phyloP scores from a whole-genome alignment of 192 early-diverging fungal species.

The Linderina pennispora region DNA sequence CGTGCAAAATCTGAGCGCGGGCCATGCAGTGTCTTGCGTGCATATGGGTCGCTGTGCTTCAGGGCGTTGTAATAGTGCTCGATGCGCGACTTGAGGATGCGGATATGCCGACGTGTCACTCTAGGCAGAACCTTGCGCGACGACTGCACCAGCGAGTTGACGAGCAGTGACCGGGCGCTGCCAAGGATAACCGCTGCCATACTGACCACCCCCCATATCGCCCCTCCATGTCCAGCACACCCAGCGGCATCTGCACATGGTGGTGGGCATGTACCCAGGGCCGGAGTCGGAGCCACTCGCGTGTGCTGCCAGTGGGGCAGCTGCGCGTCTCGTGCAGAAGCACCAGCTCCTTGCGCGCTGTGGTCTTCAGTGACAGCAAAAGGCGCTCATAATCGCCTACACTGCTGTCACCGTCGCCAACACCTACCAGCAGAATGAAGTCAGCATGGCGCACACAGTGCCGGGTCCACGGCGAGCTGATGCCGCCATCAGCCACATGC shows the following conservation, averaged over 20 bases:
- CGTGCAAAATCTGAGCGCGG: slow-evolving; percentile 61
- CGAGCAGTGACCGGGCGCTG: slow-evolving; percentile 12
- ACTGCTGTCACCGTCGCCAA: slow-evolving; percentile 81
- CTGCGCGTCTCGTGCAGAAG: slow-evolving; percentile 75
- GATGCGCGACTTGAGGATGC: slow-evolving; percentile 57
- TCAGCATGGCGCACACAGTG: slow-evolving; percentile 94
- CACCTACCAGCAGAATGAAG: slow-evolving; percentile 89
- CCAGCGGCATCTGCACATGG: slow-evolving; percentile 79
- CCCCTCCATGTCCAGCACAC: not conserved
- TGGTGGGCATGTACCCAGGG: slow-evolving; percentile 97
- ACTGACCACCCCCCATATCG: not conserved
- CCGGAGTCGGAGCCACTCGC: slow-evolving; percentile 86
- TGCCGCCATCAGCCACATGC: slow-evolving; percentile 92
- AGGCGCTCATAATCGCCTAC: slow-evolving; percentile 92
- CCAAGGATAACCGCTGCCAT: slow-evolving; percentile 4
- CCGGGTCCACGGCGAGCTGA: slow-evolving; percentile 87
- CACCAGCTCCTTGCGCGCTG: slow-evolving; percentile 95
- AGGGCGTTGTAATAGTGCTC: slow-evolving; percentile 60
- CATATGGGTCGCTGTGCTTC: slow-evolving; percentile 24
- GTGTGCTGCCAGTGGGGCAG: slow-evolving; percentile 77
- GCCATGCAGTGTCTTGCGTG: slow-evolving; percentile 39
- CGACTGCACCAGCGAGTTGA: slow-evolving; percentile 13
- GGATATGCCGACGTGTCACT: slow-evolving; percentile 39
- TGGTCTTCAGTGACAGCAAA: slow-evolving; percentile 91
- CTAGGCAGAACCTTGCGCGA: slow-evolving; percentile 7